Percentiles rank a stretch among this genome's conserved stretches.
phyloP scores from a whole-genome alignment of 1,284 basidiomycete species.

The Ceratobasidium sp. region DNA sequence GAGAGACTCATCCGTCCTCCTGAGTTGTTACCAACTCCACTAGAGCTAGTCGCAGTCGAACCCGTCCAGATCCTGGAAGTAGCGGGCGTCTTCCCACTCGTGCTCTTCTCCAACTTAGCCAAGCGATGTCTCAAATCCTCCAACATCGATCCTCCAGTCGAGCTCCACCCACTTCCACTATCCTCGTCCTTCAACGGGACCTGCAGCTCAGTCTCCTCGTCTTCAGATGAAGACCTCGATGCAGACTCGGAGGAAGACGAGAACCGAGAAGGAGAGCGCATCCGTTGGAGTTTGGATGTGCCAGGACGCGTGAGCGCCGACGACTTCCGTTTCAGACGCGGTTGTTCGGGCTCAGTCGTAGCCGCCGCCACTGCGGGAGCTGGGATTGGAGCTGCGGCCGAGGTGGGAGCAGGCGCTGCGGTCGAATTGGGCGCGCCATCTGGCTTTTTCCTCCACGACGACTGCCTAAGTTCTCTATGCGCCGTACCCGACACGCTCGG shows the following conservation, averaged over 20 bases:
- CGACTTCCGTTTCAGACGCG: constrained; percentile 39
- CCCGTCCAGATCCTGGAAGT: constrained; percentile 14
- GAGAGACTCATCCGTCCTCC: constrained; percentile 27
- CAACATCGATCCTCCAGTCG: constrained; percentile 25
- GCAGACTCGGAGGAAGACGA: constrained; percentile 5
- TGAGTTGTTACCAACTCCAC: neutral
- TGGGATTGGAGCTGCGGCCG: neutral
- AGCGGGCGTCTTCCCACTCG: constrained; percentile 43
- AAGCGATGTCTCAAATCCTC: constrained; percentile 32
- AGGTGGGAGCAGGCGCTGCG: neutral
- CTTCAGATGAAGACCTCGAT: constrained; percentile 29
- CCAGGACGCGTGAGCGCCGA: constrained; percentile 18
- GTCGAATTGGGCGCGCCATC: neutral
- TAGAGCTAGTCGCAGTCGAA: neutral
- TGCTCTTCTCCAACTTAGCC: constrained; percentile 38
- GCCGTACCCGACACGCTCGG: constrained; percentile 34
- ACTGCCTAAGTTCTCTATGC: constrained; percentile 36
- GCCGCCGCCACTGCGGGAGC: neutral
- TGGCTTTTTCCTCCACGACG: constrained; percentile 38
- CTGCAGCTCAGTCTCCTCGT: constrained; percentile 43
- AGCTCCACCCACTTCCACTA: constrained; percentile 18
- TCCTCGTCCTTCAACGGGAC: constrained; percentile 35
- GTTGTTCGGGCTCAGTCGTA: constrained; percentile 12
- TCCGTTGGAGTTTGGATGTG: constrained; percentile 42
- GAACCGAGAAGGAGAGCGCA: constrained; percentile 20